These are phyloP conservation scores for Kwoniella sp. DNA, from an alignment of 768 basidiomycete species.

Conservation along the genomic window DNA sequence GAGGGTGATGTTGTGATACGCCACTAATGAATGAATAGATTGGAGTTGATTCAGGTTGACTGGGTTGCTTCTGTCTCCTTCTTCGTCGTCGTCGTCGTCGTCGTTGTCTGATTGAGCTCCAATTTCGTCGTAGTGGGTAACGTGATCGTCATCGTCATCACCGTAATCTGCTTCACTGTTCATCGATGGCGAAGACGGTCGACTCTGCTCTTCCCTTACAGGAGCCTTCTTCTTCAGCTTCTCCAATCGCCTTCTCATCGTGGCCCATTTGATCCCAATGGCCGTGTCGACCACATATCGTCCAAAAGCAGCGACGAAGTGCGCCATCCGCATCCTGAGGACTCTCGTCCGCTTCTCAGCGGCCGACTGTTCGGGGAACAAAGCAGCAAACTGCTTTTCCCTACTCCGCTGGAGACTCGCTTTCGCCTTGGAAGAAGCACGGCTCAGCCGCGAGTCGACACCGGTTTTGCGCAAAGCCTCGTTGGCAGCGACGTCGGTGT, in stretches of 20 bases:
- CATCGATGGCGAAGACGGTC: conserved; percentile 12
- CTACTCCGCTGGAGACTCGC: background rate
- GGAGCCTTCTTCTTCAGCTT: conserved; percentile 13
- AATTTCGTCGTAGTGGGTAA: conserved; percentile 18
- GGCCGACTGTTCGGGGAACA: conserved; percentile 66
- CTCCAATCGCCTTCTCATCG: conserved; percentile 60
- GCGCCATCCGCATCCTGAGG: conserved; percentile 73
- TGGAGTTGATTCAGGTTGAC: conserved; percentile 24
- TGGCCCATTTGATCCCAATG: conserved; percentile 74
- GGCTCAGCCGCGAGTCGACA: conserved; percentile 18
- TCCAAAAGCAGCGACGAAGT: conserved; percentile 70
- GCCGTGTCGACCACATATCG: conserved; percentile 79
- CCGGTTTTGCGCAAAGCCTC: conserved; percentile 14
- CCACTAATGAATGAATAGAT: conserved; percentile 43
- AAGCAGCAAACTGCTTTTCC: conserved; percentile 40
- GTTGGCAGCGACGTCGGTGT: conserved; percentile 44
- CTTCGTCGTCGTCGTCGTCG: conserved; percentile 14
- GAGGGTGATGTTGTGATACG: conserved; percentile 42
- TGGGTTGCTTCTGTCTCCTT: conserved; percentile 5
- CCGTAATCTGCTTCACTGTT: background rate
- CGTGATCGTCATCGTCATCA: conserved; percentile 11
- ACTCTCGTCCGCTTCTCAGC: conserved; percentile 63
- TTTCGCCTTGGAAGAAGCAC: background rate
- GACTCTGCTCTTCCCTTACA: background rate
- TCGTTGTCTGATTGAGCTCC: conserved; percentile 4